Evolutionary conservation across 2,329 filamentous ascomycete genomes (phyloP), one percentile per base, ranked within the genome.

Genomic region (Aspergillus candidus): DNA sequence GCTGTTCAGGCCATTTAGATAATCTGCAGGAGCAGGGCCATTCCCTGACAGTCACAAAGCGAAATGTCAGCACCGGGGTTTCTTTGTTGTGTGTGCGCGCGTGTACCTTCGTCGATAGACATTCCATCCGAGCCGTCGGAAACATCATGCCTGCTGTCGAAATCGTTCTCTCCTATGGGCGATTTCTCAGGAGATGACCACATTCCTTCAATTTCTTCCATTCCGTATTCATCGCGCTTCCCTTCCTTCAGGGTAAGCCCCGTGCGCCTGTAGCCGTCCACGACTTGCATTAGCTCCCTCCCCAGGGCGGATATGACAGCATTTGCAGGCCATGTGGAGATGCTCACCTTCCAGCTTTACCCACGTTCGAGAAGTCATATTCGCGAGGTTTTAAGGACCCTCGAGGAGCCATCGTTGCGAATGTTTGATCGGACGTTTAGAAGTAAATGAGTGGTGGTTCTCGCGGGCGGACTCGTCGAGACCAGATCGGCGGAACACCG

Each of bases 201-300:
- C 53, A 97, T 80, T 54, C 81, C 80, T 31, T 91, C 86, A 46
- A 95, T 78, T 31, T 87, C 84, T 63, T 96, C 88, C 73, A 98
- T 82, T 66, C 91, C 93, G 75, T 95, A 76, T 64, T 94, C 89
- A 69, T 97, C 91, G 69, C 88, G 85, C 48, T 83, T 74, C 41
- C 88, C 88, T 43, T 95, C 88, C 58, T 82, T 80, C 29, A 97
- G 69, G 1, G 82, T 85, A 18, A 94, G 78, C 35, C 93, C 93
- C 1, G 93, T 98, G 77, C 94, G 94, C 56, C 91, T 96, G 55
- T 39, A 40, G 13, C 44, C 54, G 39, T 38, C 40, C 41, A 27
- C 22, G 6, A 27, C 27, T 36, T 37, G 49, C 32, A 43, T 56
- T 44, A 62, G 51, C 35, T 27, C 22, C 22, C 43, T 39, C 34